phyloP scores from a whole-genome alignment of 352 stramenopile genomes.

The Blastocystis sp. region DNA sequence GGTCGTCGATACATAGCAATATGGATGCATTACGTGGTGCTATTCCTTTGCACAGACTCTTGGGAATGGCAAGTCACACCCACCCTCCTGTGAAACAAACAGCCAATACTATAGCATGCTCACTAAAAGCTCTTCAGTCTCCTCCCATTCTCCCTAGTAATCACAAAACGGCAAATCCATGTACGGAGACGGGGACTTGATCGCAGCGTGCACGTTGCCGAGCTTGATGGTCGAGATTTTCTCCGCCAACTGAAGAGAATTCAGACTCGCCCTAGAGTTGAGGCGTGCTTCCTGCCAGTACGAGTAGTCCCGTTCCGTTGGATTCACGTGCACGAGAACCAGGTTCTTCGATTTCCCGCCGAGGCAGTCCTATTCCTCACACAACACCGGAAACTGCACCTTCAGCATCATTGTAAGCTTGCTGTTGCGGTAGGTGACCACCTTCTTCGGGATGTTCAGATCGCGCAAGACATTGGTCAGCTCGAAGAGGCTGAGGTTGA shows the following conservation, averaged over 20 bases:
- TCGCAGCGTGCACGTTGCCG: neutral
- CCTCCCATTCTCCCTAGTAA: too few species aligned
- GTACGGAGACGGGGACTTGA: too few species aligned
- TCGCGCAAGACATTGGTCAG: constrained; percentile 93
- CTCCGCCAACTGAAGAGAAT: constrained; percentile 49
- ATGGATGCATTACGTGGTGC: too few species aligned
- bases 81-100: too few species aligned
- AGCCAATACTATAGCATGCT: too few species aligned
- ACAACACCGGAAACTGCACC: neutral
- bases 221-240: constrained; percentile 32
- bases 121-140: too few species aligned
- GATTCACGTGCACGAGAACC: constrained; percentile 50
- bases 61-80: too few species aligned
- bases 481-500: constrained; percentile 95
- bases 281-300: neutral
- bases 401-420: constrained; percentile 73
- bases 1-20: too few species aligned
- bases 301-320: constrained; percentile 31
- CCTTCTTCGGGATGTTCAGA: constrained; percentile 86
- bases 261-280: constrained; percentile 6
- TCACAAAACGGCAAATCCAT: too few species aligned
- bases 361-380: constrained; percentile 70
- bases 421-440: constrained; percentile 79
- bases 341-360: constrained; percentile 72
- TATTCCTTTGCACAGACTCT: too few species aligned